Evolutionary conservation across 257 asterid genomes (phyloP).

Genomic region (Solanum commersonii): DNA sequence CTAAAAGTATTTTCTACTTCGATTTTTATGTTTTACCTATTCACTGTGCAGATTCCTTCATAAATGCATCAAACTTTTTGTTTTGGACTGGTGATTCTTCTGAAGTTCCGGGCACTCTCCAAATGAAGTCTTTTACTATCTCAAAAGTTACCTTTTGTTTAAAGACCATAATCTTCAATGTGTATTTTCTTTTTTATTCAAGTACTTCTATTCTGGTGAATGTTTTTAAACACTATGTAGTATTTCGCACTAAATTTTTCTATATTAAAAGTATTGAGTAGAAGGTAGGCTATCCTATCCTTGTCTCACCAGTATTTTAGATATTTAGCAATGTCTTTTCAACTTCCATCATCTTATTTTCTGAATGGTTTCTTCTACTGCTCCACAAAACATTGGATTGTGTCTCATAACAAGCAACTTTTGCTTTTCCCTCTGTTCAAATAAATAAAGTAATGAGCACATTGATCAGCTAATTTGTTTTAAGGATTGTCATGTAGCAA

Average conservation of each 20-base stretch:
- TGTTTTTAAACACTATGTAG: slow-evolving; percentile 50
- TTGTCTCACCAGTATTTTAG: slow-evolving; percentile 18
- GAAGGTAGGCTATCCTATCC: slow-evolving; percentile 9
- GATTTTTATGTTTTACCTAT: slow-evolving; percentile 46
- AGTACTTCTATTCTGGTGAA: slow-evolving; percentile 21
- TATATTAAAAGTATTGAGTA: slow-evolving; percentile 30
- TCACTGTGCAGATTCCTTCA: slow-evolving; percentile 96
- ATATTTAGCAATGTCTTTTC: slow-evolving; percentile 10
- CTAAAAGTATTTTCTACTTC: slow-evolving; percentile 16
- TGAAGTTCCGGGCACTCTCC: slow-evolving; percentile 85
- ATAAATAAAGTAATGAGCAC: background rate
- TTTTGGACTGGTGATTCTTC: slow-evolving; percentile 98
- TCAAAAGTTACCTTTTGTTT: slow-evolving; percentile 48
- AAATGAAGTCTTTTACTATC: slow-evolving; percentile 75
- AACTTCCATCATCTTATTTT: slow-evolving; percentile 5
- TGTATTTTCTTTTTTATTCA: slow-evolving; percentile 37
- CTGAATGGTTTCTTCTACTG: background rate
- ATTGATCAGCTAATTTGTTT: slow-evolving; percentile 19
- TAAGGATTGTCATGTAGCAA: slow-evolving; percentile 19
- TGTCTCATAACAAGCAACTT: slow-evolving; percentile 5
- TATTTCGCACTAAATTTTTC: slow-evolving; percentile 24
- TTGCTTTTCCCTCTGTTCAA: slow-evolving; percentile 2
- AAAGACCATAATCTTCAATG: slow-evolving; percentile 47
- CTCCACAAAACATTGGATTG: background rate
- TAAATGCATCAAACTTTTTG: slow-evolving; percentile 72